Evolutionary conservation across 345 rosid species (phyloP).

Genomic region (Eucalyptus marginata): DNA sequence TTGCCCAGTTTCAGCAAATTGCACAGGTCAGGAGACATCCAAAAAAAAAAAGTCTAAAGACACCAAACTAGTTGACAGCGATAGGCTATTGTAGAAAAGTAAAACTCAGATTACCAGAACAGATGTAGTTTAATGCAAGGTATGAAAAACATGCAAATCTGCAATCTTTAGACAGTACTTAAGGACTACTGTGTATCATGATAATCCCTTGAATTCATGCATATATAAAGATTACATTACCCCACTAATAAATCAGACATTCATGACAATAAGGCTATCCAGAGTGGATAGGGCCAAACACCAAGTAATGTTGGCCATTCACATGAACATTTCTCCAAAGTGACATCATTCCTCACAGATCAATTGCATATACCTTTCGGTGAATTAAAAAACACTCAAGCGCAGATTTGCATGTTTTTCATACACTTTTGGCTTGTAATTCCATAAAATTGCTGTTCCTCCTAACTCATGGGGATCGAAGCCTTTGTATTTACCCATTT

Average conservation of each 20-base stretch:
- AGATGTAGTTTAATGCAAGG: background rate
- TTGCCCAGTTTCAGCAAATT: background rate
- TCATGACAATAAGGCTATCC: background rate
- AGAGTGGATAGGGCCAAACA: background rate
- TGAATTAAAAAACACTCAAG: background rate
- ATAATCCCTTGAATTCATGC: background rate
- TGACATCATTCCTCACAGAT: background rate
- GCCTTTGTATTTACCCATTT: slow-evolving; percentile 87
- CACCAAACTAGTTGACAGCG: background rate
- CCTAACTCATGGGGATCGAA: slow-evolving; percentile 48
- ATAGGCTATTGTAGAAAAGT: background rate
- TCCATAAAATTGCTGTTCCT: slow-evolving; percentile 66
- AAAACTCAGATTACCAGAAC: background rate
- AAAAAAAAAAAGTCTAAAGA: background rate
- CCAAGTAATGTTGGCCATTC: background rate
- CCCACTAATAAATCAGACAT: background rate
- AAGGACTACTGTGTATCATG: background rate
- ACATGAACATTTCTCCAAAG: background rate
- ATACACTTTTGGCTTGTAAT: background rate
- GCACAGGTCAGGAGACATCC: background rate
- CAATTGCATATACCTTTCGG: background rate
- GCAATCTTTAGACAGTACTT: background rate
- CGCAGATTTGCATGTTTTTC: too few relatives aligned
- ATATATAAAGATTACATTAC: background rate
- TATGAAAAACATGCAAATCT: background rate